Base-by-base conservation (phyloP, 768 basidiomycete genomes). In the Termitomyces sp. region DNA sequence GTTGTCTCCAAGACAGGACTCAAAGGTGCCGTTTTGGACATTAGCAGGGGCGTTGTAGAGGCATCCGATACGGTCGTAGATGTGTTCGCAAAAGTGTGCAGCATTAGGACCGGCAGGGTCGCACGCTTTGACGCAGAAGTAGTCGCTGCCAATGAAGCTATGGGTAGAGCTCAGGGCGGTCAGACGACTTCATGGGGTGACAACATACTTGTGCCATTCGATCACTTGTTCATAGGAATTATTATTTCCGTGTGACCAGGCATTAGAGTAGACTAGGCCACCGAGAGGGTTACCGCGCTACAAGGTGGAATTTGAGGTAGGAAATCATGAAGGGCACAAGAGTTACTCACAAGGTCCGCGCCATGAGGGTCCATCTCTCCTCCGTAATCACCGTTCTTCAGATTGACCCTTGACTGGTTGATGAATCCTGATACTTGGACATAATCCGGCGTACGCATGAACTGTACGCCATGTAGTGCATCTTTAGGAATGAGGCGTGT, bases 281-380 rank as follows among this genome's bases (percentile, higher is more conserved):
- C 66, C 65, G 36, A 61, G 33, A 46, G 58, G 44, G 51, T 48
- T 51, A 27, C 65, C 65, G 22, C 65, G 63, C 65, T 66, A 6
- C n/a, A 41, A 36, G 12, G 12, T 3, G 18, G 34, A 9, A 18
- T 30, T 37, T n/a, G 1, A 66, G 50, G 27, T 33, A 49, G 30
- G 31, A 50, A n/a, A 16, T 58, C 24, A 22, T 24, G 41, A n/a
- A 33, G 34, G 4, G 45, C 24, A 20, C 3, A 39, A 45, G 30
- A 30, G 0, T 30, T 12, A 69, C 72, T 55, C 36, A 68, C 75
- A 24, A 74, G 55, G 68, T 91, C 89, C 60, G 88, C 87, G 58
- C 89, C 89, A 61, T 87, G 85, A 16, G 88, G 83, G 69, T 91
- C 87, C 54, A 91, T 78, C 71, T 93, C 91, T 58, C 91, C 91